A percentile compares a stretch with the other conserved stretches of the same genome.
Conservation (phyloP, 2,329 filamentous ascomycete genomes). For the Penicillium freii region DNA sequence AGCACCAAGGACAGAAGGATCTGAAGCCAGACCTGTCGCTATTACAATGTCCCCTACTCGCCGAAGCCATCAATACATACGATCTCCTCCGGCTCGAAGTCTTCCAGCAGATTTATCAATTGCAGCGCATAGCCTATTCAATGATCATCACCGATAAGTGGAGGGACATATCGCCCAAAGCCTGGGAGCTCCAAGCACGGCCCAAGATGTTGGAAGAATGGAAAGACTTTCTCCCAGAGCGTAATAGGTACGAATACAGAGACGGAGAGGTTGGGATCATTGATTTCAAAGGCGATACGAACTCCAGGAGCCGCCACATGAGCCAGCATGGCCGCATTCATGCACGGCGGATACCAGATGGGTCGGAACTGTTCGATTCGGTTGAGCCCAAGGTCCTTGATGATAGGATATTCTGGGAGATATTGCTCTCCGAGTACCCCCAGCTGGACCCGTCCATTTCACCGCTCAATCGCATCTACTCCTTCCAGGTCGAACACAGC, state of each 20-base stretch:
- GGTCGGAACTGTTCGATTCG: slow-evolving; percentile 12
- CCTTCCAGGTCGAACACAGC: slow-evolving; percentile 7
- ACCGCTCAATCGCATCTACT: slow-evolving; percentile 16
- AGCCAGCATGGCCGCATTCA: background rate
- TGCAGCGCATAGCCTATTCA: slow-evolving; percentile 14
- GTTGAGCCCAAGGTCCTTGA: background rate
- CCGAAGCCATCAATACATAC: slow-evolving; percentile 34
- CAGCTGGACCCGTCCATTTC: slow-evolving; percentile 8
- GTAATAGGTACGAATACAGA: slow-evolving; percentile 16
- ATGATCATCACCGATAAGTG: slow-evolving; percentile 7
- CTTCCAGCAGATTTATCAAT: slow-evolving; percentile 31
- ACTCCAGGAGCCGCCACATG: slow-evolving; percentile 17
- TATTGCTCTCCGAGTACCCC: slow-evolving; percentile 9
- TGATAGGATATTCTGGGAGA: slow-evolving; percentile 14
- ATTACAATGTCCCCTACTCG: slow-evolving; percentile 26
- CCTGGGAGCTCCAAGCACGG: slow-evolving; percentile 38
- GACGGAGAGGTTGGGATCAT: slow-evolving; percentile 47
- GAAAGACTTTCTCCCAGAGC: slow-evolving; percentile 45
- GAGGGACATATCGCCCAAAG: slow-evolving; percentile 11
- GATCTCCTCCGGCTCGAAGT: slow-evolving; percentile 32
- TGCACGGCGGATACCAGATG: slow-evolving; percentile 11
- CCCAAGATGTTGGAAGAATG: slow-evolving; percentile 52
- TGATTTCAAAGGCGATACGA: slow-evolving; percentile 32
- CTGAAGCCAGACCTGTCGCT: slow-evolving; percentile 8
- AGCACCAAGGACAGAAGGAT: too few relatives aligned